A percentile compares a stretch with the other conserved stretches of the same genome.
These are phyloP conservation scores for Dipodascopsis uninucleata DNA, from an alignment of 805 yeast species.

Conservation along the genomic window DNA sequence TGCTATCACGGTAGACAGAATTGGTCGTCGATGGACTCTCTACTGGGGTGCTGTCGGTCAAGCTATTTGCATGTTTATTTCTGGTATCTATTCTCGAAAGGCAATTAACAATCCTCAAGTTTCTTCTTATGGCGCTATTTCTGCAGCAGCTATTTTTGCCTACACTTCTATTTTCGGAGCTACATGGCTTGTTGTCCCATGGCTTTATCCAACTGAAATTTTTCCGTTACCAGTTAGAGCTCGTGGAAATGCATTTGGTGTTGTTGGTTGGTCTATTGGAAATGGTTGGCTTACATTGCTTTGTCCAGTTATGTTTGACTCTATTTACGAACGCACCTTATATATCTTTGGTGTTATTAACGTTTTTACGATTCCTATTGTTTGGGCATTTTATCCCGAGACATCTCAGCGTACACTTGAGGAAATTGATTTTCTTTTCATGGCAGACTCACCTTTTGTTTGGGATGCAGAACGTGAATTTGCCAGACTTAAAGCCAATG, in stretches of 20 bases:
- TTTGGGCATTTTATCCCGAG: conserved; percentile 59
- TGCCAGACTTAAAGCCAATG: conserved; percentile 3
- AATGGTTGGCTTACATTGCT: conserved; percentile 37
- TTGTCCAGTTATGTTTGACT: conserved; percentile 34
- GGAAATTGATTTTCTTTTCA: conserved; percentile 54
- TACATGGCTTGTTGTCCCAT: conserved; percentile 32
- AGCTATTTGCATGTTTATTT: conserved; percentile 43
- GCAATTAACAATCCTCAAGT: conserved; percentile 32
- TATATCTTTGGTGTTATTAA: conserved; percentile 35
- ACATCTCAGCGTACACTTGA: conserved; percentile 55
- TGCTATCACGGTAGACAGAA: conserved; percentile 23
- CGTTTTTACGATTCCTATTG: conserved; percentile 20
- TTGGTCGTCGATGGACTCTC: conserved; percentile 23
- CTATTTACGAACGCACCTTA: conserved; percentile 33
- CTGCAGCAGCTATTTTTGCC: conserved; percentile 38
- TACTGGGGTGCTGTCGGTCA: conserved; percentile 25
- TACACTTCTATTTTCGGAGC: conserved; percentile 36
- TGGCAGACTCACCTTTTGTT: conserved; percentile 16
- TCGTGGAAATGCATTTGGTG: conserved; percentile 22
- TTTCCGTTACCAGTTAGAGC: conserved; percentile 32
- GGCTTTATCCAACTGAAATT: conserved; percentile 32
- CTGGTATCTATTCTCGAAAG: conserved; percentile 36
- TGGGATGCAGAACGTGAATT: conserved; percentile 11
- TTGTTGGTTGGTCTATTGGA: conserved; percentile 36
- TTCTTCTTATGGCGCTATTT: conserved; percentile 33